phyloP scores from a whole-genome alignment of 2,329 filamentous ascomycete genomes.

The Verticillium klebahnii region DNA sequence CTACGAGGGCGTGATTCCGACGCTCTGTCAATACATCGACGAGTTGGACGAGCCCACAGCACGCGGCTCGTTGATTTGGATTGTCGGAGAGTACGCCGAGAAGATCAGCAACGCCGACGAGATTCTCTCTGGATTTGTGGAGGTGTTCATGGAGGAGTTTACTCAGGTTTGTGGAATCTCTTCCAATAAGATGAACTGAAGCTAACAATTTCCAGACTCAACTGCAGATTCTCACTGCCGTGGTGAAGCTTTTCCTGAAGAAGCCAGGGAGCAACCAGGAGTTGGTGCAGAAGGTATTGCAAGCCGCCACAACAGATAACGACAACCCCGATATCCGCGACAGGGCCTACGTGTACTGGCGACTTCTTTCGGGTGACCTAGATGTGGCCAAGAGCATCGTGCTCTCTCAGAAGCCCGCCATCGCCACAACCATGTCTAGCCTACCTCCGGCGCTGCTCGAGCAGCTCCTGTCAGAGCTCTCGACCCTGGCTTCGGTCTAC shows the following conservation, averaged over 20 bases:
- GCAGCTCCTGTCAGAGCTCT: constrained; percentile 84
- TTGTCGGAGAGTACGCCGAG: constrained; percentile 97
- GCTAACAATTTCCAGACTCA: constrained; percentile 62
- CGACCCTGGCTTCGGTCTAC: constrained; percentile 93
- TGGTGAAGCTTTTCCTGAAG: constrained; percentile 96
- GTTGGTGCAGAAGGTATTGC: constrained; percentile 90
- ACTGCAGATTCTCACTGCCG: constrained; percentile 92
- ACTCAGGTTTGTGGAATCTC: constrained; percentile 61
- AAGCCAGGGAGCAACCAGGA: constrained; percentile 89
- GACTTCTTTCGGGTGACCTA: constrained; percentile 85
- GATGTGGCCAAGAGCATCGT: constrained; percentile 86
- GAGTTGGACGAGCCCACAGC: constrained; percentile 93
- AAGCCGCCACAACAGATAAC: constrained; percentile 87
- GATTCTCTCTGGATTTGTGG: constrained; percentile 86
- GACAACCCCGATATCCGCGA: constrained; percentile 98
- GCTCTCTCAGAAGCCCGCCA: constrained; percentile 89
- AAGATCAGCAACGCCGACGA: constrained; percentile 99
- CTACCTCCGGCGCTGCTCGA: constrained; percentile 81
- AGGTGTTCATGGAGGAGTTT: constrained; percentile 93
- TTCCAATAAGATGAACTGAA: neutral
- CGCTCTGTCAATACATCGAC: constrained; percentile 92
- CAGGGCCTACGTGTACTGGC: constrained; percentile 97
- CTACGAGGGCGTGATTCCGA: constrained; percentile 96
- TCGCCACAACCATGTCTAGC: constrained; percentile 88
- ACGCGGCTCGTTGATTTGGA: constrained; percentile 91